Base-by-base conservation (phyloP, 2,329 filamentous ascomycete species). In the Penicillium oxalicum region DNA sequence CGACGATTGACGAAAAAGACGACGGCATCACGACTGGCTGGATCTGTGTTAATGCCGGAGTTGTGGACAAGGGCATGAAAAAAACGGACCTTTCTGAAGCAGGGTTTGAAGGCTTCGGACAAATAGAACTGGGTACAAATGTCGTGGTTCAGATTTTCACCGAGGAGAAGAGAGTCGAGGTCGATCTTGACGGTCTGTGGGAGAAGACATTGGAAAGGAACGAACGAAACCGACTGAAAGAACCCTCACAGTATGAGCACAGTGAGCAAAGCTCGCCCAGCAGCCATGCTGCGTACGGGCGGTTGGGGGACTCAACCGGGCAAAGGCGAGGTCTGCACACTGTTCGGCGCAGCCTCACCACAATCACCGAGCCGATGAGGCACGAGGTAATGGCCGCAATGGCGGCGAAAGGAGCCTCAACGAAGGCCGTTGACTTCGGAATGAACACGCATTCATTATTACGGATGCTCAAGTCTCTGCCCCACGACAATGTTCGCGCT, bases 1-100 rank as follows among this genome's bases (percentile, higher is more conserved):
- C 79, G 40, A 71, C 74, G 40, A 56, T 70, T 6, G 67, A 71
- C 35, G 75, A 81, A 5, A 80, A 81, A 9, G 91, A 95, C 59
- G 88, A 96, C 62, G 91, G 91, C 2, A 87, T 95, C 45, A 84
- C 86, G 9, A 96, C 91, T 0, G 91, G 90, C 8, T 98, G 93
- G 93, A 86, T 98, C 18, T 98, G 93, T 69, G 87, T 97, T 52
- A 94, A 95, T 64, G 79, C 93, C 8, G 88, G 88, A 4, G 80
- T 80, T 12, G 77, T 89, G 1, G 80, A 85, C 38, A 78, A 79
- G 24, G 74, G 57, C 2, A 52, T 58, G 36, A 58, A 66, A 4
- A 59, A 69, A 32, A 62, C 64, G 36, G 40, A 57, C 29, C 49
- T 57, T 8, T 59, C 55, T 24, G 59, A 63, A 12, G 53, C 55